Evolutionary conservation across 2,329 filamentous ascomycete genomes (phyloP).

Genomic region (Fusarium pininemorale): DNA sequence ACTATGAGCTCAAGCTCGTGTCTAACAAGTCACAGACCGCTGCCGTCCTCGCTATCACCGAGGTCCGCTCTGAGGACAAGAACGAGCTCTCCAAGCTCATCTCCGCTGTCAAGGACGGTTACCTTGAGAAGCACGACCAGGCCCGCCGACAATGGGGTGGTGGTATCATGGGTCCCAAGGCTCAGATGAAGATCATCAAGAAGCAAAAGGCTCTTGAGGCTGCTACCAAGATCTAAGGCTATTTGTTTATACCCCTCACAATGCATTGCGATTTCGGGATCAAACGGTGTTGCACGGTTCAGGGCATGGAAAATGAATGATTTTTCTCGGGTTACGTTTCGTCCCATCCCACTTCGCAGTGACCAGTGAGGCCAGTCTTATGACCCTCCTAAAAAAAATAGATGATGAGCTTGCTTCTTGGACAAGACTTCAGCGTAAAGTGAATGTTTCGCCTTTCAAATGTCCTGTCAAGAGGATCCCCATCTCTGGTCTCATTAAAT

Average conservation of each 20-base stretch:
- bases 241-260: constrained; percentile 51
- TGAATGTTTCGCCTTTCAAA: background rate
- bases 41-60: constrained; percentile 92
- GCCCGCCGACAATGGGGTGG: constrained; percentile 95
- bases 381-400: constrained; percentile 53
- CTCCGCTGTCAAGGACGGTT: constrained; percentile 96
- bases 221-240: constrained; percentile 94
- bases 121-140: constrained; percentile 94
- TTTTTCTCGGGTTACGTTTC: constrained; percentile 50
- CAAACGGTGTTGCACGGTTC: constrained; percentile 54
- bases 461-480: background rate
- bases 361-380: constrained; percentile 38
- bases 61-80: constrained; percentile 99
- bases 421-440: constrained; percentile 26
- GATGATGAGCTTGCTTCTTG: constrained; percentile 43
- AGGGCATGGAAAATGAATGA: constrained; percentile 55
- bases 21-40: constrained; percentile 77
- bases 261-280: constrained; percentile 52
- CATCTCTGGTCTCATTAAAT: background rate
- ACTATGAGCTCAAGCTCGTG: too few species aligned
- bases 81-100: constrained; percentile 96
- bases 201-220: constrained; percentile 92
- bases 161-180: constrained; percentile 99
- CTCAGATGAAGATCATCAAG: constrained; percentile 79
- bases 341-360: constrained; percentile 43